These are phyloP conservation scores for Penicillium soppii DNA, from an alignment of 495 filamentous ascomycete species.

Conservation along the genomic window DNA sequence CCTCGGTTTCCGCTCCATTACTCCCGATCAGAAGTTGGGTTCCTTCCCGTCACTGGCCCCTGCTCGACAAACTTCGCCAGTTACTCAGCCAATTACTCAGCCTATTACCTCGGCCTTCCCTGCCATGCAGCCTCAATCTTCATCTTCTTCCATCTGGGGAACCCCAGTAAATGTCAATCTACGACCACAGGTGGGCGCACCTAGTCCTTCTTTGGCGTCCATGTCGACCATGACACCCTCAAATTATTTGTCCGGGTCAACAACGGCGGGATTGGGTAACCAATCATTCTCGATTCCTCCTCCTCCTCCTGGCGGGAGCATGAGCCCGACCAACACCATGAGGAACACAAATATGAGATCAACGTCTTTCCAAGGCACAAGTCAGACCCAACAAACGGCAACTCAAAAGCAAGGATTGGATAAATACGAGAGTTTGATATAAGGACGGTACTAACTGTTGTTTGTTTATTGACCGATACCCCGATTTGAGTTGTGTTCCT, in stretches of 20 bases:
- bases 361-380: slow-evolving; percentile 17
- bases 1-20: slow-evolving; percentile 46
- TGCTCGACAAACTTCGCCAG: slow-evolving; percentile 29
- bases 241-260: slow-evolving; percentile 17
- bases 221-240: slow-evolving; percentile 28
- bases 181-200: slow-evolving; percentile 18
- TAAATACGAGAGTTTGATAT: slow-evolving; percentile 80
- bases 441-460: not conserved
- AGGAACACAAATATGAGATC: slow-evolving; percentile 18
- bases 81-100: slow-evolving; percentile 14
- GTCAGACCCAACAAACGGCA: slow-evolving; percentile 27
- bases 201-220: slow-evolving; percentile 25
- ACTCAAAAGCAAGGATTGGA: slow-evolving; percentile 62
- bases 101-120: slow-evolving; percentile 24
- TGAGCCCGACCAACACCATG: slow-evolving; percentile 15
- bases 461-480: slow-evolving; percentile 1
- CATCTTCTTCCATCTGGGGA: slow-evolving; percentile 30
- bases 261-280: slow-evolving; percentile 31
- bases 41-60: slow-evolving; percentile 52
- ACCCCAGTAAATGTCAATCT: slow-evolving; percentile 7
- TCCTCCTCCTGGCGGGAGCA: slow-evolving; percentile 34
- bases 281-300: slow-evolving; percentile 49
- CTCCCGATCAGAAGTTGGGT: slow-evolving; percentile 51
- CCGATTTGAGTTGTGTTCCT: slow-evolving; percentile 1
- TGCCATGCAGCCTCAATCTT: slow-evolving; percentile 26